Base-by-base conservation (phyloP, 441 rosid species). In the Eutrema salsugineum region DNA sequence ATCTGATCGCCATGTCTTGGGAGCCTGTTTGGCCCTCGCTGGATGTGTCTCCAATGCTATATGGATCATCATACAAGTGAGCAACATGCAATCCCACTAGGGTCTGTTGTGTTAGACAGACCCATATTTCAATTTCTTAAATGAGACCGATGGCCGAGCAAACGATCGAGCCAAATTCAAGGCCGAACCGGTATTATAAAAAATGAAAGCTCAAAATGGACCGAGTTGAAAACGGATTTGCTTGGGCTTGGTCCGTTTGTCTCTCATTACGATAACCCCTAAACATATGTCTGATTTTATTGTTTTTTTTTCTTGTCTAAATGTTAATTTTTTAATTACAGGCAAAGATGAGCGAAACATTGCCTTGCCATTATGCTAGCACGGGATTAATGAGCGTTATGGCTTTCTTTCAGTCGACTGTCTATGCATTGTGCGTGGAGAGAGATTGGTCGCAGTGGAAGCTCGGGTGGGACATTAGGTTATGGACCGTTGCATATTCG, bases 41-140 rank as follows among this genome's bases (percentile, higher is more conserved):
- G 61, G 78, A 53, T 80, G 86, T 76, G 2, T 74, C 33, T 78
- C 71, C 7, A 73, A 68, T 43, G 66, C 90, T 19, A 15, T 75
- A 8, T 81, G 85, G 87, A 61, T 84, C 50, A 87, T 87, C 27
- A 46, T 74, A 70, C 91, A 84, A 82, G 90, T 82, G 50, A 48
- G 40, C 17, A 22, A 49, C 66, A 66, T 57, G 68, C 39, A 74
- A 43, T 35, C 17, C 12, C 30, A 24, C 35, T 55, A 55, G 27
- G 43, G 27, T 33, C n/a, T 56, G 15, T 56, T 32, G 35, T 5
- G 35, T 3, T 28, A 5, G 27, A 24, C 5, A 0, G 30, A 2
- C 5, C 1, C 30, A 28, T 28, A 3, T 28, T 28, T 28, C 30
- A 28, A 3, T 27, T 4, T 27, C 5, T 28, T 24, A 24, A 24